Percentiles rank a stretch among this genome's conserved stretches.
These are phyloP conservation scores for Sporothrix inflata DNA, from an alignment of 2,329 filamentous ascomycete genomes.

Conservation along the genomic window DNA sequence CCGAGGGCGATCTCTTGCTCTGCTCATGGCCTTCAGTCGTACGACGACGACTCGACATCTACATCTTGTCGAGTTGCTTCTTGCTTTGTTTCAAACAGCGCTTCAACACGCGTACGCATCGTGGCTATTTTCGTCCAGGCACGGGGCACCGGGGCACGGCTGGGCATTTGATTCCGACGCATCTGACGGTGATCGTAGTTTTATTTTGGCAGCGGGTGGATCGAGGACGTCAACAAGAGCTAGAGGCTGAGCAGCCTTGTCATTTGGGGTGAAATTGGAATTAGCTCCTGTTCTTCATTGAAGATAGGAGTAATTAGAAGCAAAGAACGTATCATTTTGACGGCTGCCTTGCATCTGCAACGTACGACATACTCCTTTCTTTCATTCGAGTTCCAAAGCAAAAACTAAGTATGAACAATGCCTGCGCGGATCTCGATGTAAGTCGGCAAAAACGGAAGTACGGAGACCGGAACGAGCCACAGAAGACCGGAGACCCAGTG, in stretches of 20 bases:
- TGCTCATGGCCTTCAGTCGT: background rate
- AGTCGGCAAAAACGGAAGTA: background rate
- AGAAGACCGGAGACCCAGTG: slow-evolving; percentile 13
- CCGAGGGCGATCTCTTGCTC: background rate
- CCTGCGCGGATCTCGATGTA: background rate
- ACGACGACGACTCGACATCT: background rate
- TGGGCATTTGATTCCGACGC: slow-evolving; percentile 3
- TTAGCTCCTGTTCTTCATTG: background rate
- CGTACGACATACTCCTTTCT: background rate
- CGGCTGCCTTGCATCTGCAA: slow-evolving; percentile 4
- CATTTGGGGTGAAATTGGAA: background rate
- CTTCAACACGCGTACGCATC: background rate
- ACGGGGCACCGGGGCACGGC: too few relatives aligned
- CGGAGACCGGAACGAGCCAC: slow-evolving; percentile 2
- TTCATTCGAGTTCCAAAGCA: background rate
- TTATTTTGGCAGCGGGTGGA: background rate
- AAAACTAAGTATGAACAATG: background rate
- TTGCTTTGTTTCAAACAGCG: background rate
- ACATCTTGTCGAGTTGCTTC: background rate
- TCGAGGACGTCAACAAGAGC: slow-evolving; percentile 1
- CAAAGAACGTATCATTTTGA: background rate
- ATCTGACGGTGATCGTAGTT: background rate
- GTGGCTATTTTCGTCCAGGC: background rate
- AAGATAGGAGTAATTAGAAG: background rate
- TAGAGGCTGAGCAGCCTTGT: slow-evolving; percentile 13